Conservation (phyloP, 202 grass and related monocot genomes). For the Musa balbisiana region DNA sequence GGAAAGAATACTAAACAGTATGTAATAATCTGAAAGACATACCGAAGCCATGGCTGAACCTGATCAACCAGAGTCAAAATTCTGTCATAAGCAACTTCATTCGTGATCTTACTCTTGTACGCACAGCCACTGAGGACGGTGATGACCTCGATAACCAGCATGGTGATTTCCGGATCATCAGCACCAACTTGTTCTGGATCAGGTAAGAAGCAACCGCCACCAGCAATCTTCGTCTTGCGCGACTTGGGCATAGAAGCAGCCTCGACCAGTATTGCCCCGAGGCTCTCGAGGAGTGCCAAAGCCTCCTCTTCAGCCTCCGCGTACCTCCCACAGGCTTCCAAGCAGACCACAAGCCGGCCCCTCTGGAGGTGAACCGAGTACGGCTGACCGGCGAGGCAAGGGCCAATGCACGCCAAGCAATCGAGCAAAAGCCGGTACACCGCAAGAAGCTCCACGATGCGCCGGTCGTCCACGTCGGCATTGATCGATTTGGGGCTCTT, state of each 20-base stretch:
- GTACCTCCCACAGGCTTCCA: constrained; percentile 53
- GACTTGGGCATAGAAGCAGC: constrained; percentile 24
- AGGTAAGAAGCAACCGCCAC: constrained; percentile 32
- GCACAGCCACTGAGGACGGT: constrained; percentile 49
- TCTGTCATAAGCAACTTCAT: constrained; percentile 36
- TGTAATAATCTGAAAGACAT: constrained; percentile 10
- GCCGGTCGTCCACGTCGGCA: background rate
- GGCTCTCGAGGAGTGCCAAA: constrained; percentile 33
- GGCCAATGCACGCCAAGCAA: constrained; percentile 45
- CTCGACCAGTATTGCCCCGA: constrained; percentile 37
- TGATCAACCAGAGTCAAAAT: constrained; percentile 45
- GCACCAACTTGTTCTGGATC: constrained; percentile 38
- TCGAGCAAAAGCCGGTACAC: constrained; percentile 54
- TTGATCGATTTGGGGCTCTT: constrained; percentile 19
- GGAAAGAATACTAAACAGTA: background rate
- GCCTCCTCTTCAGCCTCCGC: constrained; percentile 48
- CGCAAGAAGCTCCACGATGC: constrained; percentile 36
- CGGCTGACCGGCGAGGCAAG: constrained; percentile 67
- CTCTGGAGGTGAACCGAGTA: constrained; percentile 62
- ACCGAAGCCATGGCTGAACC: constrained; percentile 69
- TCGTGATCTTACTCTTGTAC: constrained; percentile 48
- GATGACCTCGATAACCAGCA: constrained; percentile 48
- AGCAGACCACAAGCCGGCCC: constrained; percentile 36
- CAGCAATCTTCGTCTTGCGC: constrained; percentile 18
- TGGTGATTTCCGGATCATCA: constrained; percentile 49